Evolutionary conservation across 2,329 filamentous ascomycete genomes (phyloP), one percentile per base, ranked within the genome.

Genomic region (Orbilia quercus): DNA sequence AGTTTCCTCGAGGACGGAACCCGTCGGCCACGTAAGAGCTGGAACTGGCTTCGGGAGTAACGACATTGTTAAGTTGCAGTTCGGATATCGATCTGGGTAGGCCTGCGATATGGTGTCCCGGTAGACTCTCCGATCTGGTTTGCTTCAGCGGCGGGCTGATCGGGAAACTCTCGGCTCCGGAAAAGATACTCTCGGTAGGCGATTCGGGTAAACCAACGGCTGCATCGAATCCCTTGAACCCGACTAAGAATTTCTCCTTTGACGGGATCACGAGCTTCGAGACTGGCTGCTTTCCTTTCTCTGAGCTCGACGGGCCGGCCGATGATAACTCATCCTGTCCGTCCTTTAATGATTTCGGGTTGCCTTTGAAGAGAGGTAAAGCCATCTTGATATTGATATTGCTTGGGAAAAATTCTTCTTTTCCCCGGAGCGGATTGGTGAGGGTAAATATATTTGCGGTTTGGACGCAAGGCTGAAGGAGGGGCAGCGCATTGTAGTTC

Each of bases 301-400:
- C 40, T 9, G 59, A 34, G 11, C 44, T 65, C 23, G n/a, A n/a
- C n/a, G 53, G 59, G 25, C 48, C 42, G n/a, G 34, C 58, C 22
- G n/a, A n/a, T n/a, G n/a, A n/a, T n/a, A 31, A 31, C 28, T 9
- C 28, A 4, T 38, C 38, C 11, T 20, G n/a, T 11, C 3, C 54
- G 18, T 31, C 16, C 54, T 48, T 64, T 16, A 54, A 16, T 1
- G 34, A 16, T 31, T 60, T 62, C 28, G 31, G 18, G n/a, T 55
- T 55, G 14, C 42, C 28, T 42, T 51, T 55, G 14, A 53, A 44
- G 16, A 44, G 54, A 44, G 67, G 67, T 25, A 64, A 55, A 25
- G 63, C 53, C 67, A 72, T 72, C 48, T 72, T 72, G 59, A 72
- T 51, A 25, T 72, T 72, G 45, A 72, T 60, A 58, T 72, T 65